Percentiles rank a stretch among this genome's conserved stretches.
Conservation (phyloP, 371 early-diverging fungal genomes). For the Mortierella sp. region DNA sequence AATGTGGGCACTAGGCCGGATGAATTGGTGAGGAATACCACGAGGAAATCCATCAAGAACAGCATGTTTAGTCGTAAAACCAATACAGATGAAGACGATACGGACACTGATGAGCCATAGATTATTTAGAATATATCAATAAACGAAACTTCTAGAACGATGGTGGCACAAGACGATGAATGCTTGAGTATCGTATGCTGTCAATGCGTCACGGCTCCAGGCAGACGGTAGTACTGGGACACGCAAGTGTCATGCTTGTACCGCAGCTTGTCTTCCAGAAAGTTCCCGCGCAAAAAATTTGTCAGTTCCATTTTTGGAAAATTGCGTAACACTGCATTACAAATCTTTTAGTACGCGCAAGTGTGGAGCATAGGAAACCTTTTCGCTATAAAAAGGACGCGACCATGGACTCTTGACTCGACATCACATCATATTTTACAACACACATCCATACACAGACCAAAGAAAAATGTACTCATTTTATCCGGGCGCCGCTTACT, state of each 20-base stretch:
- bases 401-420: background rate
- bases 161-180: no score
- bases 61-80: background rate
- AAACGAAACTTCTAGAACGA: background rate
- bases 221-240: background rate
- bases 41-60: background rate
- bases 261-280: slow-evolving; percentile 20
- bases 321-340: background rate
- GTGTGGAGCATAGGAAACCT: background rate
- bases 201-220: background rate
- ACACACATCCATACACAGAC: background rate
- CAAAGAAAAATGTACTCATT: slow-evolving; percentile 8
- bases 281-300: slow-evolving; percentile 10
- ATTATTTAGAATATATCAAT: no score
- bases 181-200: background rate
- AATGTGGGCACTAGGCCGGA: background rate
- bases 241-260: slow-evolving; percentile 2
- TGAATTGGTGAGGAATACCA: background rate
- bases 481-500: slow-evolving; percentile 5
- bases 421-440: background rate
- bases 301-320: background rate
- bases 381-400: background rate
- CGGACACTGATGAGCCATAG: slow-evolving; percentile 17
- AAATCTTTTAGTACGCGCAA: background rate
- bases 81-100: slow-evolving; percentile 12